These are phyloP conservation scores for Pholiota microspora DNA, from an alignment of 768 basidiomycete genomes.

Conservation along the genomic window DNA sequence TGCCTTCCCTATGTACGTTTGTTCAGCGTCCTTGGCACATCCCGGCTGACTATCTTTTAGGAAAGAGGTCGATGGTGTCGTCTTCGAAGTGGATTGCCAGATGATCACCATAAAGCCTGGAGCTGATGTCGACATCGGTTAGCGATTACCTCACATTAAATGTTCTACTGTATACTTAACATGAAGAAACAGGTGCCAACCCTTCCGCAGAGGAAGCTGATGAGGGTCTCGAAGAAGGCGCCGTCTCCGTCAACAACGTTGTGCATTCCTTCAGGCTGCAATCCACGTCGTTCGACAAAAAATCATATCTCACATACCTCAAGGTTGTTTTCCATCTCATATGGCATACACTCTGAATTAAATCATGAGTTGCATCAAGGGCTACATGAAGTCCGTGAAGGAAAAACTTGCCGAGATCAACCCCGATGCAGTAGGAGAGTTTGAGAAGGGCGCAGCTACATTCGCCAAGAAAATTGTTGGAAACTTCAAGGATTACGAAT, in stretches of 20 bases:
- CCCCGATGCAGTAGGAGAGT: constrained; percentile 63
- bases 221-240: constrained; percentile 80
- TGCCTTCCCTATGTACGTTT: constrained; percentile 80
- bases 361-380: no score
- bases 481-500: constrained; percentile 94
- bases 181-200: constrained; percentile 68
- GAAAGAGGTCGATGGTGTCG: constrained; percentile 74
- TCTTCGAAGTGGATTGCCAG: constrained; percentile 84
- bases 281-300: constrained; percentile 84
- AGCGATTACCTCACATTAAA: constrained; percentile 15
- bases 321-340: constrained; percentile 49
- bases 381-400: constrained; percentile 95
- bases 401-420: constrained; percentile 48
- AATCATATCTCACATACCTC: constrained; percentile 75
- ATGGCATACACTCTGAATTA: not conserved
- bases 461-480: constrained; percentile 88
- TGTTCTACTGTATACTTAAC: not conserved
- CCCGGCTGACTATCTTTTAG: constrained; percentile 36
- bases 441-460: constrained; percentile 76
- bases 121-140: constrained; percentile 86
- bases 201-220: constrained; percentile 86
- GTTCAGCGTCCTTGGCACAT: not conserved
- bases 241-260: constrained; percentile 82
- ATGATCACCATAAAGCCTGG: constrained; percentile 70
- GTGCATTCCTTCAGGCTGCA: constrained; percentile 90